A percentile compares a stretch with the other conserved stretches of the same genome.
phyloP scores from a whole-genome alignment of 2,329 filamentous ascomycete species.

The Botrytis pseudocinerea region DNA sequence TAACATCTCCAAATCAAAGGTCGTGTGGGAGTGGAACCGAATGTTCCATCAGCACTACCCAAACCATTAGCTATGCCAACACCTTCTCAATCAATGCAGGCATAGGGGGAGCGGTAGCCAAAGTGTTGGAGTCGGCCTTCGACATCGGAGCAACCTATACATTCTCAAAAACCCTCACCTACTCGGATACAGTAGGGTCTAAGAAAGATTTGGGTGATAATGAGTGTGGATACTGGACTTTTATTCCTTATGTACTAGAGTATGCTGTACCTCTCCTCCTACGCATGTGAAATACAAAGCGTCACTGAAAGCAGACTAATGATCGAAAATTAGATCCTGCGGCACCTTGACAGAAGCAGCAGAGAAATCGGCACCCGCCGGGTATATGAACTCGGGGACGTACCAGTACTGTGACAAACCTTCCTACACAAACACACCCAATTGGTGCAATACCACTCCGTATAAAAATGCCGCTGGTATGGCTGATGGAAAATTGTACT shows the following conservation, averaged over 20 bases:
- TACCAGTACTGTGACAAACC: conserved; percentile 1
- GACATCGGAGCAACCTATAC: conserved; percentile 8
- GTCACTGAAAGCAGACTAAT: not conserved
- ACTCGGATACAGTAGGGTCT: not conserved
- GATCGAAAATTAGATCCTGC: conserved; percentile 1
- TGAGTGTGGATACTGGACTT: conserved; percentile 17
- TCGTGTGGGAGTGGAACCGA: not conserved
- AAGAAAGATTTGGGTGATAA: not conserved
- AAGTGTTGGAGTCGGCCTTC: not conserved
- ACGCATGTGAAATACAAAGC: not conserved
- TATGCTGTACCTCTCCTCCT: not conserved
- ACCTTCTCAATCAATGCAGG: not conserved
- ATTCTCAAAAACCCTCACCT: not conserved
- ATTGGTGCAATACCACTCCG: not conserved
- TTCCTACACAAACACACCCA: not conserved
- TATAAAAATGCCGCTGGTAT: not conserved
- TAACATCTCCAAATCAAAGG: not conserved
- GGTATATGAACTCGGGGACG: not conserved
- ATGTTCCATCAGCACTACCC: not conserved
- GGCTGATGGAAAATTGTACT: not conserved
- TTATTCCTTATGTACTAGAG: not conserved
- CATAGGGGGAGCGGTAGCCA: not conserved
- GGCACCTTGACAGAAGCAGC: not conserved
- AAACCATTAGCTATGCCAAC: not conserved
- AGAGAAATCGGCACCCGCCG: not conserved